Conservation (phyloP, 768 basidiomycete genomes). For the Podaxis rugospora region DNA sequence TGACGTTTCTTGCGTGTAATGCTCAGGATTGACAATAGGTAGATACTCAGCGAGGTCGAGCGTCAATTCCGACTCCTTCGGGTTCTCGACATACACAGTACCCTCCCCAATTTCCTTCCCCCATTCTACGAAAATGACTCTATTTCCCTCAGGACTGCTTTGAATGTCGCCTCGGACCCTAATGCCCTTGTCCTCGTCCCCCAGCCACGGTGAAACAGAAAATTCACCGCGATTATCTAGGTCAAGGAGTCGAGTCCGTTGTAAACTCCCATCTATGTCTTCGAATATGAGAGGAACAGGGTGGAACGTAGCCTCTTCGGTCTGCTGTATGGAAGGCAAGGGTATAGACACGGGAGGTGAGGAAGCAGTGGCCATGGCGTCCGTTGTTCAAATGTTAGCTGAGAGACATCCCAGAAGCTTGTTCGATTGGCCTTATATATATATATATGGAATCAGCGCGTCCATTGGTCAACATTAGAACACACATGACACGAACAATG, state of each 20-base stretch:
- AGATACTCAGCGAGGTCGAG: not conserved
- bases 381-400: not conserved
- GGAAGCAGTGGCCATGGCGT: not conserved
- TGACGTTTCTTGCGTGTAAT: not conserved
- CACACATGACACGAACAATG: not conserved
- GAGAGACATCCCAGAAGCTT: not conserved
- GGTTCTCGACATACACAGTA: not conserved
- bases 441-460: not conserved
- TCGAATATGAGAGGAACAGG: slow-evolving; percentile 1
- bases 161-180: not conserved
- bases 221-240: not conserved
- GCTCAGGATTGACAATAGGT: not conserved
- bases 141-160: not conserved
- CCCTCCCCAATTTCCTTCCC: not conserved
- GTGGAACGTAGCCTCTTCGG: not conserved
- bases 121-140: slow-evolving; percentile 2
- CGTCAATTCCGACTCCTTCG: not conserved
- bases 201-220: not conserved
- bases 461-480: not conserved
- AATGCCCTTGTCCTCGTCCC: not conserved
- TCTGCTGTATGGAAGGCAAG: not conserved
- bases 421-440: not conserved
- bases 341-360: not conserved
- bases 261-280: not conserved
- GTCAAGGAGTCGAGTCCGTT: not conserved